Conservation (phyloP, 2,329 filamentous ascomycete genomes). For the Tothia fuscella region DNA sequence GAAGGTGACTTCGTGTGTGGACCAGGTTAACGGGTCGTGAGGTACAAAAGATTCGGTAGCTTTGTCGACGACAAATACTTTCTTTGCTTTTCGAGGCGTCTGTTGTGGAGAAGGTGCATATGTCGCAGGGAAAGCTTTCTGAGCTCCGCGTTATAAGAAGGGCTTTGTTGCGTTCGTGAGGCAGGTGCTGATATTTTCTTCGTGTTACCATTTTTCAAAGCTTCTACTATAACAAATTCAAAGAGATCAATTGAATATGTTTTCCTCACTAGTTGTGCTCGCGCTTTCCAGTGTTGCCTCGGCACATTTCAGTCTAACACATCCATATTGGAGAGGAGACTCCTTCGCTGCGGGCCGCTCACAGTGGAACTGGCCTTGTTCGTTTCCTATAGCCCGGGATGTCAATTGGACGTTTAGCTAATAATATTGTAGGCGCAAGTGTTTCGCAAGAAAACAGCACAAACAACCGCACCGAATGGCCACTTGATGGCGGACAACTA, state of each 20-base stretch:
- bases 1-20: no score
- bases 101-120: no score
- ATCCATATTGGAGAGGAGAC: constrained; percentile 31
- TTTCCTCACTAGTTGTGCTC: constrained; percentile 13
- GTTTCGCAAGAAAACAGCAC: constrained; percentile 25
- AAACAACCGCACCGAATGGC: constrained; percentile 36
- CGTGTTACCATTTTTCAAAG: background rate
- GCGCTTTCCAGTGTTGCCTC: constrained; percentile 22
- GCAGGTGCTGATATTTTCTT: background rate
- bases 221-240: no score
- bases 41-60: no score
- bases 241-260: no score
- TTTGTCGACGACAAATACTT: no score
- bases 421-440: constrained; percentile 22
- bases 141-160: no score
- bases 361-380: constrained; percentile 31
- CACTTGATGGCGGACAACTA: constrained; percentile 31
- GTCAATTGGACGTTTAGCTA: constrained; percentile 3
- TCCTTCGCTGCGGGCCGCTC: constrained; percentile 25
- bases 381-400: constrained; percentile 7
- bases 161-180: background rate
- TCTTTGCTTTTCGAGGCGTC: no score
- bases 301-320: constrained; percentile 32
- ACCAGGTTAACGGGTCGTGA: no score
- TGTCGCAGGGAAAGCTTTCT: no score